Base-by-base conservation (phyloP, 306 rosid genomes). In the Mucuna pruriens region DNA sequence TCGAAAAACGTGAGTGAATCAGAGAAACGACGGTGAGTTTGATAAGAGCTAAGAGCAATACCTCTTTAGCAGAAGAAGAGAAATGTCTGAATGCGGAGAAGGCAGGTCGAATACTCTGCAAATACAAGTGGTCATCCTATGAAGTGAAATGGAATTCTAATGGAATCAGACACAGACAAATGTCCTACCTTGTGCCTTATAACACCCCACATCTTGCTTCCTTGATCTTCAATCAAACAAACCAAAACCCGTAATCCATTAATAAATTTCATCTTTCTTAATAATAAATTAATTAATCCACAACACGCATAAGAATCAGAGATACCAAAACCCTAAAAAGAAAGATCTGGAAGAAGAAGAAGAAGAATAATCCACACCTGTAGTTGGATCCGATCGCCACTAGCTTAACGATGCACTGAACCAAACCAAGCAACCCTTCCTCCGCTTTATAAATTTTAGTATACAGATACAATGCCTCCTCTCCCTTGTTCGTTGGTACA, bases 61-160 rank as follows among this genome's bases (percentile, higher is more conserved):
- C 99, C 94, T 91, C 90, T 89, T 93, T 95, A 1, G 87, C 90
- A 0, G 92, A 79, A 48, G 97, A 85, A 22, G 98, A 85, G 76
- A 88, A 90, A 38, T 76, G 55, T 78, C 99, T 90, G 34, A 85
- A 40, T 70, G 97, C 87, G 4, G 90, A 85, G 16, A 75, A 83
- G n/a, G 86, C 88, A 19, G 96, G 88, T 34, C 89, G 89, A 82
- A 94, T 79, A 79, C 39, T 78, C 92, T 93, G 91, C 86, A 83
- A 55, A 65, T 3, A 17, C 19, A 13, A 40, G 12, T 3, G 46
- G 1, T 6, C 16, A 34, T 66, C 31, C 3, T 7, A 17, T 10
- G 33, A 67, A 38, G 2, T 15, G 10, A 45, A 29, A 70, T 7
- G 16, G 45, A 29, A 3, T 9, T 8, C 20, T 23, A 70, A 33